A percentile compares a stretch with the other conserved stretches of the same genome.
Evolutionary conservation across 2,329 filamentous ascomycete genomes (phyloP).

Genomic region (Sporothrix brunneoviolacea): DNA sequence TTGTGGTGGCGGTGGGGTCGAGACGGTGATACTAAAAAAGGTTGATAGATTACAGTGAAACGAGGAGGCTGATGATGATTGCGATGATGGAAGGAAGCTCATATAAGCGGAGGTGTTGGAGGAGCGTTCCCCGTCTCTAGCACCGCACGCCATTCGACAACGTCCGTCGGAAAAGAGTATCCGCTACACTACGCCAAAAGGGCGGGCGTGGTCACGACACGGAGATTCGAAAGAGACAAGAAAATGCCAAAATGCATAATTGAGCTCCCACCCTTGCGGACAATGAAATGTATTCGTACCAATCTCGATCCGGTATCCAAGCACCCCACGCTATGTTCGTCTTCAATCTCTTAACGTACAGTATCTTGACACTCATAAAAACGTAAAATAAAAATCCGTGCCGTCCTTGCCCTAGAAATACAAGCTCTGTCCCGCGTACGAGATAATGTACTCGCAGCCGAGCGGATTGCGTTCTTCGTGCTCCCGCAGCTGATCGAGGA

Average conservation of each 20-base stretch:
- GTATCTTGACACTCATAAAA: not conserved
- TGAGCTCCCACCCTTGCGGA: too few species aligned
- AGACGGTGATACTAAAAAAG: not conserved
- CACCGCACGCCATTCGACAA: not conserved
- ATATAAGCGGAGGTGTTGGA: not conserved
- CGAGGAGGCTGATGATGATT: not conserved
- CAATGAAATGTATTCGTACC: too few species aligned
- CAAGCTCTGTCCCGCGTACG: constrained; percentile 56
- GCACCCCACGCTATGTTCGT: too few species aligned
- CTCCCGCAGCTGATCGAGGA: constrained; percentile 61
- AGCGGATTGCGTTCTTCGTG: constrained; percentile 59
- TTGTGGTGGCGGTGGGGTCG: not conserved
- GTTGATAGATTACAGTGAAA: not conserved
- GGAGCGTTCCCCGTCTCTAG: too few species aligned
- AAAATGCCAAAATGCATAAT: too few species aligned
- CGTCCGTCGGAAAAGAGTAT: constrained; percentile 5
- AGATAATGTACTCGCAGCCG: constrained; percentile 75
- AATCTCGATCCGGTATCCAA: too few species aligned
- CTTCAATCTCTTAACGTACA: too few species aligned
- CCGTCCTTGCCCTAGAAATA: constrained; percentile 33
- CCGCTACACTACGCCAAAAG: not conserved
- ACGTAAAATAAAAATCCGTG: not conserved
- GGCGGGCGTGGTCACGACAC: too few species aligned
- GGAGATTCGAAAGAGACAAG: not conserved
- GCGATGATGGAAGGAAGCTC: not conserved